Percentiles rank a stretch among this genome's conserved stretches.
phyloP scores from a whole-genome alignment of 768 basidiomycete genomes.

The Psilocybe sp. region DNA sequence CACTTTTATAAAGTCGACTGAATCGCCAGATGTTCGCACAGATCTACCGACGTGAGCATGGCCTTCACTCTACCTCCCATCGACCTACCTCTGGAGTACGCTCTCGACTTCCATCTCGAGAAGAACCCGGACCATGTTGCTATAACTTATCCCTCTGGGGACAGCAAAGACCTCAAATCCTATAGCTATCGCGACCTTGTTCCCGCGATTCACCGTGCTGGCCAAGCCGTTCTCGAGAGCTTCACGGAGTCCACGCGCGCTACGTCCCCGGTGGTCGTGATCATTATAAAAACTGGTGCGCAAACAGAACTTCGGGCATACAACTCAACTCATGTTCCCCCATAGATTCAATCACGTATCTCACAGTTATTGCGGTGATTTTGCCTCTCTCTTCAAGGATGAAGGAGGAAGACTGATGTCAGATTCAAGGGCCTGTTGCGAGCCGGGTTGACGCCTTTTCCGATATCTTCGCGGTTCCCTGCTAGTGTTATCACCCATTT shows the following conservation, averaged over 20 bases:
- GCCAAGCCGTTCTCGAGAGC: not conserved
- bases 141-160: not conserved
- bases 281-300: constrained; percentile 1
- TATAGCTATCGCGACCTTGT: constrained; percentile 3
- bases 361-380: constrained; percentile 1
- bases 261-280: constrained; percentile 1
- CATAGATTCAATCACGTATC: constrained; percentile 1
- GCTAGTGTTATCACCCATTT: not conserved
- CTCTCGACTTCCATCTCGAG: constrained; percentile 2
- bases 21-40: too few relatives aligned
- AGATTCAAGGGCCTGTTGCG: constrained; percentile 3
- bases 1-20: too few relatives aligned
- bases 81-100: constrained; percentile 1
- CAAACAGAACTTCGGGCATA: not conserved
- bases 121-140: not conserved
- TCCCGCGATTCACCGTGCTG: constrained; percentile 4
- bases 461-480: constrained; percentile 6
- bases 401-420: not conserved
- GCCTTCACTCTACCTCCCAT: not conserved
- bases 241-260: not conserved
- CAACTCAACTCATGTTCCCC: not conserved
- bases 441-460: constrained; percentile 3
- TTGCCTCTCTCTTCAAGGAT: not conserved
- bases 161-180: not conserved
- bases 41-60: too few relatives aligned